Evolutionary conservation across 1,284 basidiomycete genomes (phyloP), one percentile per base, ranked within the genome.

Genomic region (Melampsora larici-populina): DNA sequence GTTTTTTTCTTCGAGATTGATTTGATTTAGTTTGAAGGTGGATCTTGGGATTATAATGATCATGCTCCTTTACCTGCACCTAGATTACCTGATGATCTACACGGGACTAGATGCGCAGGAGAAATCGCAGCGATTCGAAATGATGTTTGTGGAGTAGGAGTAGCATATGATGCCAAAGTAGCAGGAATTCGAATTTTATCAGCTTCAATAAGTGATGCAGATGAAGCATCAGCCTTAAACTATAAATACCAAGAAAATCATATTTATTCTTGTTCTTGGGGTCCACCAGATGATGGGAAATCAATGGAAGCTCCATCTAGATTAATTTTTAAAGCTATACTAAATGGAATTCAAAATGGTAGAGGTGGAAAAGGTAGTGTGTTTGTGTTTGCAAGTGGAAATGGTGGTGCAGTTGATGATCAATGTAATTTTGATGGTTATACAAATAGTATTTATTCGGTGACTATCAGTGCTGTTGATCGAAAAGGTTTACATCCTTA

Each of bases 381-480:
- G 80, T 99, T 92, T 82, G 97, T 99, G 49, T 99, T 99, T 84
- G 97, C 97, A 0, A 95, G 94, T 78, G 97, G 97, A 0, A 99
- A 99, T 83, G 97, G 97, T 29, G 97, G 93, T 31, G 88, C 89
- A 2, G 88, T 88, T 70, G 93, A 92, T 43, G 97, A 99, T 83
- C 97, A 99, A 85, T 99, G 97, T 87, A 99, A 99, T 85, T 99
- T 99, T 83, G 97, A 99, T 81, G 97, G 97, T 7, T 99, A 99
- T 84, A 99, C 97, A 46, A 99, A 99, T 84, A 93, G 91, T 80
- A 97, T 98, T 80, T 98, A 94, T 85, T 94, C 92, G 6, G 90
- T 99, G 74, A 99, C 97, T 0, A 93, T 99, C 40, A 91, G 94
- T 11, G 93, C 97, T 0, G 88, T 97, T 78, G 96, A 99, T 82